Evolutionary conservation across 768 basidiomycete genomes (phyloP).

Genomic region (Kwoniella dejecticola): DNA sequence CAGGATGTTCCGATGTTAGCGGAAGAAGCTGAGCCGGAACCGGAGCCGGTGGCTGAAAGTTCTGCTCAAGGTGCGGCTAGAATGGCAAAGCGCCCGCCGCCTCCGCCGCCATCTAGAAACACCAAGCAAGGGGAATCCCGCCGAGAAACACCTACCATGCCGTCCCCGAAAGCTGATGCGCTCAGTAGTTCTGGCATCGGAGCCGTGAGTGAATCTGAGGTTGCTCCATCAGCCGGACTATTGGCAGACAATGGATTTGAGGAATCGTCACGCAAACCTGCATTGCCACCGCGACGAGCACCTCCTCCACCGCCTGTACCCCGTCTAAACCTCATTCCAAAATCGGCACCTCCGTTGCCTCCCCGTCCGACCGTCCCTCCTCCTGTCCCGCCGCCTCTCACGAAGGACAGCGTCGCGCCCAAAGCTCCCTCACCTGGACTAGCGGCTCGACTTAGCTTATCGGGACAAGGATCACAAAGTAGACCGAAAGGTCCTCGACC

Average conservation of each 20-base stretch:
- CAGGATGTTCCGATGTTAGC: background rate
- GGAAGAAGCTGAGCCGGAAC: background rate
- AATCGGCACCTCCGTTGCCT: constrained; percentile 25
- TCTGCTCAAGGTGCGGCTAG: constrained; percentile 12
- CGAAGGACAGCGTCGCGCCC: background rate
- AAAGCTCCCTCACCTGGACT: background rate
- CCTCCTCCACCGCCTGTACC: constrained; percentile 19
- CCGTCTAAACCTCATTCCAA: constrained; percentile 4
- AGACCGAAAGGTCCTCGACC: constrained; percentile 42
- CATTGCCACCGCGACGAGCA: constrained; percentile 32
- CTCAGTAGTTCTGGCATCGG: too few species aligned
- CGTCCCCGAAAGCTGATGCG: background rate
- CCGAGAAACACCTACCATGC: background rate
- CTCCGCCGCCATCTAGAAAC: constrained; percentile 4
- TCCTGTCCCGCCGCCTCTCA: background rate
- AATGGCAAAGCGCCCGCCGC: constrained; percentile 13
- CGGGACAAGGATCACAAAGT: background rate
- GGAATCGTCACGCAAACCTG: constrained; percentile 6
- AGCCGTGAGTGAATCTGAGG: too few species aligned
- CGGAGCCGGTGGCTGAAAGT: constrained; percentile 8
- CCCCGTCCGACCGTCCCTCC: constrained; percentile 21
- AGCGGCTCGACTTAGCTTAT: background rate
- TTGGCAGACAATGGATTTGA: too few species aligned
- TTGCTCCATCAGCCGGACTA: too few species aligned
- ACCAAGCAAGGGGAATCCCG: background rate